These are phyloP conservation scores for Calocera cornea DNA, from an alignment of 768 basidiomycete species.

Conservation along the genomic window DNA sequence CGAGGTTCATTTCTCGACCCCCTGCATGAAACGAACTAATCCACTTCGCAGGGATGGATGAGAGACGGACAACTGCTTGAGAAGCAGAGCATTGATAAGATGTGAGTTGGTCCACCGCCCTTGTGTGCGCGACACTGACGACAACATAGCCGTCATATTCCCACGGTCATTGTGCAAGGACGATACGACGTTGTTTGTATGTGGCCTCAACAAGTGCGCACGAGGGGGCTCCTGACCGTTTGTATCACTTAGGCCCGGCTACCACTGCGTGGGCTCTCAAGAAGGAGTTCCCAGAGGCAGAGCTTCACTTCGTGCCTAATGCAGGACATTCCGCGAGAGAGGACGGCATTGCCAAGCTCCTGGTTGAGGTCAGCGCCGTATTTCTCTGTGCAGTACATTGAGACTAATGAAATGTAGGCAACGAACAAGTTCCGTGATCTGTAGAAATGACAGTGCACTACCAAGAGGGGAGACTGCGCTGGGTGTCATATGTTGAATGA, in stretches of 20 bases:
- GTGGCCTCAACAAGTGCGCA: constrained; percentile 1
- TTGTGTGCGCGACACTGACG: not conserved
- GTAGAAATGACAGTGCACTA: constrained; percentile 7
- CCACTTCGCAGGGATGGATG: constrained; percentile 56
- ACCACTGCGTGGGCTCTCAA: constrained; percentile 72
- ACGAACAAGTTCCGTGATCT: constrained; percentile 13
- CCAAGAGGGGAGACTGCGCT: not conserved
- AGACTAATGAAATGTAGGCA: constrained; percentile 9
- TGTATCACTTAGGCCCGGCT: constrained; percentile 31
- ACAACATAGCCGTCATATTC: constrained; percentile 65
- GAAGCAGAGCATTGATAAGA: constrained; percentile 72
- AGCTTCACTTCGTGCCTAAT: constrained; percentile 62
- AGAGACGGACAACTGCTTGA: constrained; percentile 78
- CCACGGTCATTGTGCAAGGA: constrained; percentile 68
- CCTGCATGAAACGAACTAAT: not conserved
- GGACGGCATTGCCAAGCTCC: constrained; percentile 47
- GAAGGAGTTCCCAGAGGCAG: constrained; percentile 69
- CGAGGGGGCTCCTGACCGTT: not conserved
- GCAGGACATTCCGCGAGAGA: constrained; percentile 82
- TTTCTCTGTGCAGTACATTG: not conserved
- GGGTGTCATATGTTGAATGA: too few species aligned
- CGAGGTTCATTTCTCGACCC: constrained; percentile 32
- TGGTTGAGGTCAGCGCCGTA: constrained; percentile 47
- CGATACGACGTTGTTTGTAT: constrained; percentile 85
- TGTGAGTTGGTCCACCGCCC: constrained; percentile 34